A percentile compares a stretch with the other conserved stretches of the same genome.
Conservation (phyloP, 768 basidiomycete genomes). For the Boletus subparvulus region DNA sequence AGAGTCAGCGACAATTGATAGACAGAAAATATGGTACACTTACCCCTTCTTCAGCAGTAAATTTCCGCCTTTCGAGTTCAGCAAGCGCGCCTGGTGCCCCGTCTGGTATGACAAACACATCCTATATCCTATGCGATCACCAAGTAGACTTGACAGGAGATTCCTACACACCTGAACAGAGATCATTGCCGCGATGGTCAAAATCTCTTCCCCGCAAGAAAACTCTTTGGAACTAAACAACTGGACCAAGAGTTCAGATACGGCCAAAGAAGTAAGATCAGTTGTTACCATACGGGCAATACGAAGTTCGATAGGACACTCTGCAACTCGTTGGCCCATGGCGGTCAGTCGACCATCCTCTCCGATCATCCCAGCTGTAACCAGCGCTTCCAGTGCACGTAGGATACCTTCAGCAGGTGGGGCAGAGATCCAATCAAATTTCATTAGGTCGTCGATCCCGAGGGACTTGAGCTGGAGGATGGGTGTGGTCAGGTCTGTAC, state of each 20-base stretch:
- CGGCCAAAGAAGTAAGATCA: background rate
- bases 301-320: conserved; percentile 90
- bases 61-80: conserved; percentile 92
- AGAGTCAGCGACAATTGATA: background rate
- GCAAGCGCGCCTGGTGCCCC: conserved; percentile 83
- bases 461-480: conserved; percentile 93
- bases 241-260: conserved; percentile 40
- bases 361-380: conserved; percentile 79
- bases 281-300: conserved; percentile 87
- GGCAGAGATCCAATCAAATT: conserved; percentile 91
- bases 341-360: conserved; percentile 74
- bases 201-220: conserved; percentile 90
- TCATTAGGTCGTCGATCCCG: conserved; percentile 93
- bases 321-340: conserved; percentile 84
- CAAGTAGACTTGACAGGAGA: background rate
- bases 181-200: conserved; percentile 96
- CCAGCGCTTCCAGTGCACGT: conserved; percentile 81
- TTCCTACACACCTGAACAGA: conserved; percentile 69
- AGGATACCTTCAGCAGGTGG: conserved; percentile 86
- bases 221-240: conserved; percentile 83
- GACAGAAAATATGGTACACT: conserved; percentile 23
- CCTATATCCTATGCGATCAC: conserved; percentile 43
- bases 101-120: conserved; percentile 86
- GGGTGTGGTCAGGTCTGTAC: conserved; percentile 87
- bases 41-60: conserved; percentile 97